These are phyloP conservation scores for Solanum hybrid DNA, from an alignment of 305 asterid species.

Conservation along the genomic window DNA sequence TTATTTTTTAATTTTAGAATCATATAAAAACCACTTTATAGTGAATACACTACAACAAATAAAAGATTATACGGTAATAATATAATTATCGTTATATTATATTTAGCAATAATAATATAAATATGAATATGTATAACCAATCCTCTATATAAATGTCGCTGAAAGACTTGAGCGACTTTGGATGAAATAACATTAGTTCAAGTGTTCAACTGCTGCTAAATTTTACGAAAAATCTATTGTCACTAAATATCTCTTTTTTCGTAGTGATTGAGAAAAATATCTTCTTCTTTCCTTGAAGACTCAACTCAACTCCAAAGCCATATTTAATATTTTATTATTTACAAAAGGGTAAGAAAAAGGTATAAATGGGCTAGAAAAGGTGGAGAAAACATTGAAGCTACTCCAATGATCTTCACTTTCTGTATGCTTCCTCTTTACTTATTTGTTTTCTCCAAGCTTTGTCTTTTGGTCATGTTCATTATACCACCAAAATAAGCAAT, in stretches of 20 bases:
- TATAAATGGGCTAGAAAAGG: background rate
- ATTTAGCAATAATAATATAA: background rate
- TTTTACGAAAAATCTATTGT: background rate
- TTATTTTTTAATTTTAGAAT: background rate
- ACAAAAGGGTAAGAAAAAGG: background rate
- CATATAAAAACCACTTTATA: background rate
- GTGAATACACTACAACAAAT: background rate
- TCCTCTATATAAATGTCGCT: background rate
- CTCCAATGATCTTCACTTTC: conserved; percentile 1
- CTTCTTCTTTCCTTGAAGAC: background rate
- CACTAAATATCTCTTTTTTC: background rate
- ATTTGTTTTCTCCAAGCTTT: conserved; percentile 1
- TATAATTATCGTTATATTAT: background rate
- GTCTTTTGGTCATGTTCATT: background rate
- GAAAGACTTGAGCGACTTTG: background rate
- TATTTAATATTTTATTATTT: background rate
- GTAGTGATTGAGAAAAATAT: background rate
- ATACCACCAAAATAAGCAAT: conserved; percentile 1
- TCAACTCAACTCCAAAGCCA: background rate
- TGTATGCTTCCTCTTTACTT: conserved; percentile 8
- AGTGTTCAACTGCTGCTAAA: background rate
- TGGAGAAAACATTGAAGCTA: conserved; percentile 2
- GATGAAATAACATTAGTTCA: background rate
- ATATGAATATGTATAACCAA: background rate
- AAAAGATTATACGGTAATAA: background rate